A percentile compares a stretch with the other conserved stretches of the same genome.
Conservation (phyloP, 1,284 basidiomycete genomes). For the Bjerkandera adusta region DNA sequence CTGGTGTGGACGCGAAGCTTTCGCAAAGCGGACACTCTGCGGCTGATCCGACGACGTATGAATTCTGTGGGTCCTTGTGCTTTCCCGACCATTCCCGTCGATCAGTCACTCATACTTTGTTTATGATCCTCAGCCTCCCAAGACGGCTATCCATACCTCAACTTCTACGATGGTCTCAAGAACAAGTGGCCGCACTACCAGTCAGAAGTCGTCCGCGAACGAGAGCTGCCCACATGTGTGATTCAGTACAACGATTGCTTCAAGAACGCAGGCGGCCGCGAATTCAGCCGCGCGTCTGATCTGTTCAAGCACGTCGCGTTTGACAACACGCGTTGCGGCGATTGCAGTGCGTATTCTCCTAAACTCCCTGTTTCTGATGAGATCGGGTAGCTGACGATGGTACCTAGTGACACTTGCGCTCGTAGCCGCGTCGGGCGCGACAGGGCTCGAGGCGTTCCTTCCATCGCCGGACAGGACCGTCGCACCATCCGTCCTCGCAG, state of each 20-base stretch:
- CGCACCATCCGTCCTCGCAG: conserved; percentile 12
- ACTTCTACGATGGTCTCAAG: conserved; percentile 15
- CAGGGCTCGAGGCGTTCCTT: conserved; percentile 45
- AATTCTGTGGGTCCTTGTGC: conserved; percentile 24
- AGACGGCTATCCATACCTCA: conserved; percentile 28
- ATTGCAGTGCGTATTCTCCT: conserved; percentile 39
- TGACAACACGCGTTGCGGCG: conserved; percentile 9
- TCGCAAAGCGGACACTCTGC: conserved; percentile 18
- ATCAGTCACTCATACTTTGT: no score
- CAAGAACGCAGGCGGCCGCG: conserved; percentile 11
- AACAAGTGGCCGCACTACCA: conserved; percentile 19
- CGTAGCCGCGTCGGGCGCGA: conserved; percentile 39
- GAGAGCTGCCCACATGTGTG: conserved; percentile 16
- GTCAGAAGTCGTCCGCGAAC: conserved; percentile 2
- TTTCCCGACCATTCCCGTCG: neutral
- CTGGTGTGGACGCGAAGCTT: conserved; percentile 17
- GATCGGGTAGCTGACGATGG: conserved; percentile 17
- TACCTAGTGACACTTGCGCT: conserved; percentile 40
- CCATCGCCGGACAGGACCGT: conserved; percentile 28
- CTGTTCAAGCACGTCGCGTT: conserved; percentile 15
- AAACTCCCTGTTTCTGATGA: neutral
- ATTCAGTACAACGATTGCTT: conserved; percentile 26
- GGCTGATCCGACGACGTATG: conserved; percentile 22
- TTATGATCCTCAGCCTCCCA: conserved; percentile 21
- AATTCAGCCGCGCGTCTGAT: conserved; percentile 19